Conservation (phyloP, 2,329 filamentous ascomycete species). For the Epichloe hybrida region DNA sequence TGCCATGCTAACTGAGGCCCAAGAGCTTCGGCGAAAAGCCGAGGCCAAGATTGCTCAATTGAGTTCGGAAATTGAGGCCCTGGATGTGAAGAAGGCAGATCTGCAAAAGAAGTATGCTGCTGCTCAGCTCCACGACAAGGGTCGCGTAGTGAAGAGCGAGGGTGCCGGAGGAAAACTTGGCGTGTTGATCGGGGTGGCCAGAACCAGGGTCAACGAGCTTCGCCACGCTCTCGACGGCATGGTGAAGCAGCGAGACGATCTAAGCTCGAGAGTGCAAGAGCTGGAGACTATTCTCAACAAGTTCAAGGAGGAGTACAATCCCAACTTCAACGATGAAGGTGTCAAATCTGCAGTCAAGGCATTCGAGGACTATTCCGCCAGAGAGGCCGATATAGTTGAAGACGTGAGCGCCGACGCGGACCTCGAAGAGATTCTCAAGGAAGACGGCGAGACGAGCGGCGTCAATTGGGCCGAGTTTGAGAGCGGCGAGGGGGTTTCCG, state of each 20-base stretch:
- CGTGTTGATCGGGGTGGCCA: constrained; percentile 62
- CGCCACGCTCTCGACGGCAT: constrained; percentile 55
- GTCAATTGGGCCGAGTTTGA: constrained; percentile 87
- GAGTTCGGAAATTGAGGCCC: constrained; percentile 51
- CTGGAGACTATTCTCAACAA: constrained; percentile 68
- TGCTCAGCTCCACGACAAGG: constrained; percentile 61
- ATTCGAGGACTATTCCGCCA: constrained; percentile 88
- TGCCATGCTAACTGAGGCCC: constrained; percentile 60
- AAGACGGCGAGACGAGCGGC: constrained; percentile 59
- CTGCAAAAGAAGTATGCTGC: constrained; percentile 61
- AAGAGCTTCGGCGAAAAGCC: constrained; percentile 50
- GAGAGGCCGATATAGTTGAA: constrained; percentile 35
- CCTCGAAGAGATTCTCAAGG: constrained; percentile 58
- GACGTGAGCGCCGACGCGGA: constrained; percentile 52
- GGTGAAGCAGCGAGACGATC: constrained; percentile 57
- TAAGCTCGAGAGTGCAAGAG: constrained; percentile 55
- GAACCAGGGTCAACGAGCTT: constrained; percentile 63
- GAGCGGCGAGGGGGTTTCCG: constrained; percentile 33
- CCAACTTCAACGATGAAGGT: constrained; percentile 98
- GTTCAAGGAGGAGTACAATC: constrained; percentile 94
- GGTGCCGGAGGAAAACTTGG: constrained; percentile 66
- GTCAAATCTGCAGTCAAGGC: constrained; percentile 88
- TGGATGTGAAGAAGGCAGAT: constrained; percentile 55
- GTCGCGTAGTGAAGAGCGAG: constrained; percentile 55
- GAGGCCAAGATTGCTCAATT: constrained; percentile 55